Evolutionary conservation across 495 filamentous ascomycete species (phyloP), one percentile per base, ranked within the genome.

Genomic region (Penicillium antarcticum): DNA sequence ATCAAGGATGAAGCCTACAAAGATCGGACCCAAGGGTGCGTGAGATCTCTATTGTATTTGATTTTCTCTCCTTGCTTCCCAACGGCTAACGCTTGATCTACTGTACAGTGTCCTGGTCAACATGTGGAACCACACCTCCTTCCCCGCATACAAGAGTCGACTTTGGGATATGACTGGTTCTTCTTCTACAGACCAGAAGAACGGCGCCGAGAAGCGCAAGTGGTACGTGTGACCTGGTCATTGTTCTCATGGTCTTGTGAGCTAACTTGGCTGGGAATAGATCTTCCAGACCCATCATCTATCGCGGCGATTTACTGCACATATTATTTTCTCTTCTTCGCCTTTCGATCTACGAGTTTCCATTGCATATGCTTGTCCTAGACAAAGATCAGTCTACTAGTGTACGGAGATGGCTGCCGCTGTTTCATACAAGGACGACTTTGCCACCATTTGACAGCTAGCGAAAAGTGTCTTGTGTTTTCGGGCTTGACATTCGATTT

Each of bases 1-100:
- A 58, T 91, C 21, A 73, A 76, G 43, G 80, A 82, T 52, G 92
- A 96, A 79, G 80, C 80, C 18, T 92, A 95, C 70, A 82, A 87
- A 61, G 91, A 92, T 70, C 76, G 71, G 59, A 94, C 87, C 18
- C 90, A 96, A 75, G 87, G 83, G 72, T 87, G 48, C 33, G 63
- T 63, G 49, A 55, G 16, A 21, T 43, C 18, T 33, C 40, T 43
- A 16, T 29, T 11, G 19, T 38, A 2, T 16, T 35, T 24, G 56
- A 18, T 48, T 17, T 35, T 13, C 13, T 41, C 14, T 45, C 34
- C 14, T 29, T 34, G 17, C 26, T 21, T 26, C 13, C 8, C 13
- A 8, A 12, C 17, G 40, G 33, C 51, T 61, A 26, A 56, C 36
- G 33, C 33, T 3, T 31, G 43, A 7, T 34, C 54, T 17, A 19